Percentiles rank a stretch among this genome's conserved stretches.
These are phyloP conservation scores for Acacia pycnantha DNA, from an alignment of 331 rosid genomes.

Conservation along the genomic window DNA sequence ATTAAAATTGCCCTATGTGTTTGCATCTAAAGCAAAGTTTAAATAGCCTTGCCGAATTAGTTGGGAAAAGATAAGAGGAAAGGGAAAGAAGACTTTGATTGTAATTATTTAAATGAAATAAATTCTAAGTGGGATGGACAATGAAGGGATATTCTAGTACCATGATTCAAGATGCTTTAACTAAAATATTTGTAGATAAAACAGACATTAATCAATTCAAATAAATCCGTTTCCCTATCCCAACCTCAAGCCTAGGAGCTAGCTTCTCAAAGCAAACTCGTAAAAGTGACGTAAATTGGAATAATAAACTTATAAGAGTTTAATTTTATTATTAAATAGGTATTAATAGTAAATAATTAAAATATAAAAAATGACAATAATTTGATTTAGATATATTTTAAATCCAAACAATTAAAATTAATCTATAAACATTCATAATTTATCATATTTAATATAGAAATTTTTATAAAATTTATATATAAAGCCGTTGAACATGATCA, in stretches of 20 bases:
- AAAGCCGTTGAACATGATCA: no score
- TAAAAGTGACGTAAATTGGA: no score
- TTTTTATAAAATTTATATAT: no score
- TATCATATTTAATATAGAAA: no score
- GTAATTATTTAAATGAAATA: constrained; percentile 1
- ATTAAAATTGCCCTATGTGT: neutral
- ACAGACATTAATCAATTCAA: neutral
- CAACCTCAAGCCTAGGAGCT: neutral
- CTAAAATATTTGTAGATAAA: neutral
- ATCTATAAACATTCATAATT: no score
- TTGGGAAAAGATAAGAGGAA: neutral
- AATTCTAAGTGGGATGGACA: neutral
- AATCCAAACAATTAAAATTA: no score
- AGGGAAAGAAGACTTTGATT: neutral
- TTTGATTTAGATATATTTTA: no score
- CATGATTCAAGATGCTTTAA: neutral
- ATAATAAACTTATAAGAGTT: no score
- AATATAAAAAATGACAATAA: no score
- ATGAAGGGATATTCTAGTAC: constrained; percentile 20
- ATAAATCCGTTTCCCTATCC: neutral
- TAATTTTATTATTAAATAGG: no score
- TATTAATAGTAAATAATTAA: no score
- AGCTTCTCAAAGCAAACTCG: no score
- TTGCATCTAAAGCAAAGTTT: neutral
- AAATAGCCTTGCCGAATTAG: neutral